phyloP scores from a whole-genome alignment of 345 rosid species.

The Litchi chinensis region DNA sequence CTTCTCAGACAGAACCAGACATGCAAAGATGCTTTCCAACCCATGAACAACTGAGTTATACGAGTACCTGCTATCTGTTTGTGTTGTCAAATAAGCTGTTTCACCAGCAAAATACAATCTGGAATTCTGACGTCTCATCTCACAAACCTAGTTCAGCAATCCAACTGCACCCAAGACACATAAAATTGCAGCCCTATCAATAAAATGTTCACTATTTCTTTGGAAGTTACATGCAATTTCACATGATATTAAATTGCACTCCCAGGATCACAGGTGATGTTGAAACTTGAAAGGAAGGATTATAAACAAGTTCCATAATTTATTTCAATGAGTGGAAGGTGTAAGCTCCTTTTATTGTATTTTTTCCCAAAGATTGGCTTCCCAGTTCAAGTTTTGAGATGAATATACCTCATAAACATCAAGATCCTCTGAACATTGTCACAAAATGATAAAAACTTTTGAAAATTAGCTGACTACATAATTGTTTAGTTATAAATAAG shows the following conservation, averaged over 20 bases:
- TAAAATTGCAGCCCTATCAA: conserved; percentile 4
- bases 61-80: not conserved
- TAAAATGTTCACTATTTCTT: not conserved
- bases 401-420: not conserved
- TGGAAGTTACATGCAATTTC: not conserved
- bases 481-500: not conserved
- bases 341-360: not conserved
- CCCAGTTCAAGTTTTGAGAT: conserved; percentile 1
- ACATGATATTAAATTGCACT: not conserved
- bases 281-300: not conserved
- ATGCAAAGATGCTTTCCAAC: not conserved
- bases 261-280: not conserved
- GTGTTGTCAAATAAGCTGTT: not conserved
- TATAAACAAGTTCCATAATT: not conserved
- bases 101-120: conserved; percentile 6
- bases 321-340: not conserved
- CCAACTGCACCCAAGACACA: conserved; percentile 11
- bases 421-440: not conserved
- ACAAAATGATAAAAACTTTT: not conserved
- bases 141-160: conserved; percentile 6
- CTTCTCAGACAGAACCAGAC: not conserved
- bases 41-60: not conserved
- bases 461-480: not conserved
- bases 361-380: not conserved
- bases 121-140: not conserved